Conservation (phyloP, 805 yeast species). For the Cyberlindnera xishuangbannaensis region DNA sequence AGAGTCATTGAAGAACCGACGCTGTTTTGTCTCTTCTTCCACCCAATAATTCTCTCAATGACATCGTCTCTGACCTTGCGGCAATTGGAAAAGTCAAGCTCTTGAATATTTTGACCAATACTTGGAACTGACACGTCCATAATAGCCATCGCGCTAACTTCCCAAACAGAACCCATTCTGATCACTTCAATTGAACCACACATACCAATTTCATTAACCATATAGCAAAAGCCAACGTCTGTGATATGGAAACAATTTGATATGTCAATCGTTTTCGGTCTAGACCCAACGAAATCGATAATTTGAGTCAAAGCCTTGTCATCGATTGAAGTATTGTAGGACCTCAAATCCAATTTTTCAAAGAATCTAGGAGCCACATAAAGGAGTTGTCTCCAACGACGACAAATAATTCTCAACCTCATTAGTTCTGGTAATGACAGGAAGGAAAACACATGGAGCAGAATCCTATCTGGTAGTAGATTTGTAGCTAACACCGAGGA, state of each 20-base stretch:
- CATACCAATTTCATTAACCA: conserved; percentile 68
- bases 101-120: conserved; percentile 53
- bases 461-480: conserved; percentile 55
- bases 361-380: conserved; percentile 51
- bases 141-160: conserved; percentile 72
- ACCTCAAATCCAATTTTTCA: conserved; percentile 47
- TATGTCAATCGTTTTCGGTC: conserved; percentile 56
- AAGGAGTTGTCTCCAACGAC: conserved; percentile 63
- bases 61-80: conserved; percentile 69
- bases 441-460: conserved; percentile 46
- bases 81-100: conserved; percentile 66
- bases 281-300: conserved; percentile 63
- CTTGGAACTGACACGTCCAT: conserved; percentile 68
- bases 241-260: conserved; percentile 75
- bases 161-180: conserved; percentile 69
- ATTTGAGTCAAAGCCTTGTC: conserved; percentile 54
- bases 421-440: conserved; percentile 54
- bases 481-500: conserved; percentile 54
- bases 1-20: background rate
- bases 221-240: conserved; percentile 65
- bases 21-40: conserved; percentile 26
- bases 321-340: conserved; percentile 55
- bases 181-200: conserved; percentile 50
- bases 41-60: conserved; percentile 61
- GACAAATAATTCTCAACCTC: conserved; percentile 52